These are phyloP conservation scores for Calonectria fujianensis DNA, from an alignment of 2,329 filamentous ascomycete genomes.

Conservation along the genomic window DNA sequence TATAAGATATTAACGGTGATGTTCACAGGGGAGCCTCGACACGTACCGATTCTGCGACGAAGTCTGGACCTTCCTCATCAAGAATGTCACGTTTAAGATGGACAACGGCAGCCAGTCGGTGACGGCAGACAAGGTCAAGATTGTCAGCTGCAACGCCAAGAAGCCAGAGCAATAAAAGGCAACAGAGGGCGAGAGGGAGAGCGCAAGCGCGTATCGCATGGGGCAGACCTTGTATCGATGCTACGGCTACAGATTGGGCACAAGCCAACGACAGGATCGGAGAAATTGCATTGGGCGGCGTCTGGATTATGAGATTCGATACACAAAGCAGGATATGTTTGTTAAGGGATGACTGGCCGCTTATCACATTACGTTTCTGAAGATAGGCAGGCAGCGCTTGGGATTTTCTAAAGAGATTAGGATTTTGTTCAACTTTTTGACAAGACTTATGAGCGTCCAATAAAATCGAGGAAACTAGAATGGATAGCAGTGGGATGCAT, in stretches of 20 bases:
- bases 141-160: conserved; percentile 98
- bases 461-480: conserved; percentile 12
- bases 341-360: conserved; percentile 16
- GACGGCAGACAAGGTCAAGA: conserved; percentile 95
- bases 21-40: conserved; percentile 88
- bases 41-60: conserved; percentile 99
- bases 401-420: not conserved
- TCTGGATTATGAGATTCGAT: conserved; percentile 43
- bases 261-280: conserved; percentile 37
- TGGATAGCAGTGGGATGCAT: not conserved
- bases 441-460: not conserved
- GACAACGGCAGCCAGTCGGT: conserved; percentile 85
- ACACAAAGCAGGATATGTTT: conserved; percentile 36
- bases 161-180: conserved; percentile 60
- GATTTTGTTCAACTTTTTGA: conserved; percentile 12
- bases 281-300: conserved; percentile 55
- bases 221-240: not conserved
- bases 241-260: conserved; percentile 46
- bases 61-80: conserved; percentile 99
- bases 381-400: conserved; percentile 8
- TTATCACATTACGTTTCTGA: conserved; percentile 10
- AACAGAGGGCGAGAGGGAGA: not conserved
- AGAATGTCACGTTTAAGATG: conserved; percentile 99
- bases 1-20: conserved; percentile 32
- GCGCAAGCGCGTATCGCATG: conserved; percentile 2